Evolutionary conservation across 2,329 filamentous ascomycete species (phyloP).

Genomic region (Cordyceps fumosorosea): DNA sequence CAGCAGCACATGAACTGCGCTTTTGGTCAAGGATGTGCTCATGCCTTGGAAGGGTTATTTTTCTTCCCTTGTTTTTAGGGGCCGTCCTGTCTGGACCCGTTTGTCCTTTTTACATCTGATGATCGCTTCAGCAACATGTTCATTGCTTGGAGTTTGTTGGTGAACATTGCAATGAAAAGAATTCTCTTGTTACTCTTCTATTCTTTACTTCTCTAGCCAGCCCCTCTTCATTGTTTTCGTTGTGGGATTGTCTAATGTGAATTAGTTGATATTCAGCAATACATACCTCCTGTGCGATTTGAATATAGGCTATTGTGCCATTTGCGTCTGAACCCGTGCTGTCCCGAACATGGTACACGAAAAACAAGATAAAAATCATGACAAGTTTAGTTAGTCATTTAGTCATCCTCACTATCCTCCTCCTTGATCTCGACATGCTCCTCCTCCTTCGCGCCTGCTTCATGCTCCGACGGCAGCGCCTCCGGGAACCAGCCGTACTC

Average conservation of each 20-base stretch:
- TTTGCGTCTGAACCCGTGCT: too few relatives aligned
- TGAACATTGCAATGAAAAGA: slow-evolving; percentile 11
- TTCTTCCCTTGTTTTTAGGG: neutral
- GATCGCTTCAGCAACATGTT: slow-evolving; percentile 12
- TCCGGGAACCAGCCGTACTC: slow-evolving; percentile 52
- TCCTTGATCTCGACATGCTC: neutral
- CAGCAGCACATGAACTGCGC: neutral
- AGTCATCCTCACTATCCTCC: neutral
- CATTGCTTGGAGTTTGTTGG: slow-evolving; percentile 13
- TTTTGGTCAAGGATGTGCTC: neutral
- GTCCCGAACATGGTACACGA: too few relatives aligned
- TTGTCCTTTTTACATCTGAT: slow-evolving; percentile 13
- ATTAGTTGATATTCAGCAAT: slow-evolving; percentile 9
- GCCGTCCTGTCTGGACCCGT: slow-evolving; percentile 10
- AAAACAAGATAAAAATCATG: too few relatives aligned
- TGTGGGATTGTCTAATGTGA: slow-evolving; percentile 9
- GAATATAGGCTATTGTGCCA: neutral
- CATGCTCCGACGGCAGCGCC: slow-evolving; percentile 38
- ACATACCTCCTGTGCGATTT: neutral
- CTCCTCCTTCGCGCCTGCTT: neutral
- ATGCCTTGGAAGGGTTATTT: neutral
- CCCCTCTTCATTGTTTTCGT: slow-evolving; percentile 18
- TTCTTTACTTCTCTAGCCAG: slow-evolving; percentile 16
- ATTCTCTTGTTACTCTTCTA: neutral
- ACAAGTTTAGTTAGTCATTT: too few relatives aligned